These are phyloP conservation scores for Hypomontagnella submonticulosa DNA, from an alignment of 495 filamentous ascomycete genomes.

Conservation along the genomic window DNA sequence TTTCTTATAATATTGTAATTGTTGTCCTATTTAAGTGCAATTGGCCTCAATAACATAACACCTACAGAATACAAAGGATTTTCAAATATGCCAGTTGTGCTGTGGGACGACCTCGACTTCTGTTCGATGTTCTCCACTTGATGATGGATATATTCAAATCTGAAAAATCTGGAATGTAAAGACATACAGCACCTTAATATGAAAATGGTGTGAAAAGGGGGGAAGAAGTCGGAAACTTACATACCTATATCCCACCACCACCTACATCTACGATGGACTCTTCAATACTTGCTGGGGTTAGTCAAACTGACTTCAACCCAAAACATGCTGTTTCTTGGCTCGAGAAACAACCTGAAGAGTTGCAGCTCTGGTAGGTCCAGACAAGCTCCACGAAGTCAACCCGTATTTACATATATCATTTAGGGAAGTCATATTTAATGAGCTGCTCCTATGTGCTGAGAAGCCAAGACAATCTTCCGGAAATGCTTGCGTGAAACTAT, in stretches of 20 bases:
- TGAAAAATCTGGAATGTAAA: constrained; percentile 10
- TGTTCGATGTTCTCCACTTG: constrained; percentile 1
- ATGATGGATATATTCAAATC: constrained; percentile 19
- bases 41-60: not conserved
- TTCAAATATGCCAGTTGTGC: constrained; percentile 7
- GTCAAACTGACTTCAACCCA: constrained; percentile 45
- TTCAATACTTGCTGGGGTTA: constrained; percentile 28
- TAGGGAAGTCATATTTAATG: constrained; percentile 47
- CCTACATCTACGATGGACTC: constrained; percentile 27
- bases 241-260: not conserved
- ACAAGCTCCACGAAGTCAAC: not conserved
- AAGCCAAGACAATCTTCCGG: constrained; percentile 58
- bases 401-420: constrained; percentile 7
- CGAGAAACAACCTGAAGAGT: constrained; percentile 44
- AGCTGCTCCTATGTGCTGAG: constrained; percentile 56
- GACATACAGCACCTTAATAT: not conserved
- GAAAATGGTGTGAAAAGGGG: constrained; percentile 16
- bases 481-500: constrained; percentile 62
- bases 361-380: constrained; percentile 44
- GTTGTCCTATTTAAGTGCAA: not conserved
- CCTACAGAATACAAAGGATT: not conserved
- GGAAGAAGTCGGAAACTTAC: not conserved
- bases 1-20: constrained; percentile 9
- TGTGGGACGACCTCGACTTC: not conserved
- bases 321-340: constrained; percentile 52